Percentiles rank a stretch among this genome's conserved stretches.
Conservation (phyloP, 805 yeast genomes). For the Ascoidea rubescens region DNA sequence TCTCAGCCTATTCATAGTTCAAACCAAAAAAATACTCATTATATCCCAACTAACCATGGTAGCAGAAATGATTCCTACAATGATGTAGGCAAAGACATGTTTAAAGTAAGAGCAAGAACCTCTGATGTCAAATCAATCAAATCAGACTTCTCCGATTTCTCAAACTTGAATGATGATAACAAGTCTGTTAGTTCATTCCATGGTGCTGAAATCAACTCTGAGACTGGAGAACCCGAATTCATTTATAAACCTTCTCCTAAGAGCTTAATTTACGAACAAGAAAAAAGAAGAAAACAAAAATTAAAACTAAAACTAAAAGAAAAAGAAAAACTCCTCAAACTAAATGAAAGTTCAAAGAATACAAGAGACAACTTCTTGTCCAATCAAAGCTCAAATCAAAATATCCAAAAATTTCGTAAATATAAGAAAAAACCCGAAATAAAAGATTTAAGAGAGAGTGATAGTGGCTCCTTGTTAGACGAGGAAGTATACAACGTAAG, state of each 20-base stretch:
- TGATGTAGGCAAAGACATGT: slow-evolving; percentile 6
- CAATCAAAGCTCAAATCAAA: not conserved
- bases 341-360: not conserved
- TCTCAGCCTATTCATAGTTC: not conserved
- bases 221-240: slow-evolving; percentile 7
- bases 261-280: not conserved
- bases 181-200: slow-evolving; percentile 3
- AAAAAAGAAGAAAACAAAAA: not conserved
- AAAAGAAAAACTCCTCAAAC: not conserved
- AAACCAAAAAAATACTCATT: not conserved
- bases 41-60: not conserved
- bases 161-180: not conserved
- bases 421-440: not conserved
- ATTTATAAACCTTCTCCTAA: slow-evolving; percentile 1
- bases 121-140: slow-evolving; percentile 7
- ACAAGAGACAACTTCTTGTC: not conserved
- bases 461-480: not conserved
- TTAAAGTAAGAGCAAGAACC: slow-evolving; percentile 6
- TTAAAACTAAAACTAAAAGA: not conserved
- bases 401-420: not conserved
- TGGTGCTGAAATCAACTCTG: slow-evolving; percentile 6
- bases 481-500: no score
- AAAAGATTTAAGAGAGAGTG: not conserved
- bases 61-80: slow-evolving; percentile 6
- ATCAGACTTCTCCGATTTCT: not conserved